Evolutionary conservation across 164 flowering plant species (phyloP).

Genomic region (Liriodendron chinense): DNA sequence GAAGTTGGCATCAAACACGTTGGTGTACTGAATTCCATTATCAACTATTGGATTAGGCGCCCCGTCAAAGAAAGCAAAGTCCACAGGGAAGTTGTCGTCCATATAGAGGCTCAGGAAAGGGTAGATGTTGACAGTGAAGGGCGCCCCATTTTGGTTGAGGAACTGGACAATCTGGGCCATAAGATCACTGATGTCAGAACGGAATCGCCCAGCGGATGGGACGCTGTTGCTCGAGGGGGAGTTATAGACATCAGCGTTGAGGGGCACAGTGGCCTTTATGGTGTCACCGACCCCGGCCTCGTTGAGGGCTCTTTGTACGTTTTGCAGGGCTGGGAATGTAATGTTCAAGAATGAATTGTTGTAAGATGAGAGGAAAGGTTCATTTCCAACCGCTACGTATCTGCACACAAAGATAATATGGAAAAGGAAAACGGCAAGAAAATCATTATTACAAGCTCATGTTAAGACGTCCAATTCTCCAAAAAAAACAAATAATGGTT

Average conservation of each 20-base stretch:
- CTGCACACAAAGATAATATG: slow-evolving; percentile 14
- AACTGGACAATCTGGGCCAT: slow-evolving; percentile 39
- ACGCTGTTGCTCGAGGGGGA: slow-evolving; percentile 31
- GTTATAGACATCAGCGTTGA: slow-evolving; percentile 49
- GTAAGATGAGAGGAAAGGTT: slow-evolving; percentile 45
- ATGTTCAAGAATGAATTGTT: slow-evolving; percentile 29
- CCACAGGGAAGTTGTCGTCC: slow-evolving; percentile 34
- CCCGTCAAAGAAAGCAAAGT: slow-evolving; percentile 52
- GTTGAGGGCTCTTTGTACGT: slow-evolving; percentile 47
- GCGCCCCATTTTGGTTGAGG: slow-evolving; percentile 36
- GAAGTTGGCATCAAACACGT: slow-evolving; percentile 49
- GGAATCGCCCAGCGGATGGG: slow-evolving; percentile 50
- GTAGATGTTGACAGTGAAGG: slow-evolving; percentile 48
- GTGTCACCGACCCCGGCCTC: slow-evolving; percentile 37
- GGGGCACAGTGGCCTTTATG: slow-evolving; percentile 50
- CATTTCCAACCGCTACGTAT: slow-evolving; percentile 47
- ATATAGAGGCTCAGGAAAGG: slow-evolving; percentile 42
- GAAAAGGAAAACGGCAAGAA: neutral
- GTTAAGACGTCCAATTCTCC: no score
- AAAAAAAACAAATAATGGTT: no score
- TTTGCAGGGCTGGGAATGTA: slow-evolving; percentile 46
- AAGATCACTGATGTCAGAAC: slow-evolving; percentile 34
- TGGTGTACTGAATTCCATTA: slow-evolving; percentile 29
- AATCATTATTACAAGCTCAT: no score
- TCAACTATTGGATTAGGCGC: slow-evolving; percentile 22